Evolutionary conservation across 192 early-diverging fungal genomes (phyloP), one percentile per base, ranked within the genome.

Genomic region (Umbelopsis vinacea): DNA sequence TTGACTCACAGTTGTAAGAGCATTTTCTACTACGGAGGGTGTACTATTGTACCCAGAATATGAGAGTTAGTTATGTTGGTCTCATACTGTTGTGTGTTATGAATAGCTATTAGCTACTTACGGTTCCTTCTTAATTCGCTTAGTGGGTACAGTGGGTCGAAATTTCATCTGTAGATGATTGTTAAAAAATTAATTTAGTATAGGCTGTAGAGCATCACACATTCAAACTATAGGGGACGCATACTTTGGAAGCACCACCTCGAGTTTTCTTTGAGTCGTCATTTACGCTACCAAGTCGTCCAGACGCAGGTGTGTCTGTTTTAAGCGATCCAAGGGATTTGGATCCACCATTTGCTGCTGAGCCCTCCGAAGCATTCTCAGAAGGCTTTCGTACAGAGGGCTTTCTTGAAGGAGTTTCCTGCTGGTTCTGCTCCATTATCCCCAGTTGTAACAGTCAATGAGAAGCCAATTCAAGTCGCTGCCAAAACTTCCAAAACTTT

Each of bases 71-170:
- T 71, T 2, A 40, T 2, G 9, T 71, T 26, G 8, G 11, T 11
- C 6, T 12, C 11, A 1, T 43, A 43, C 40, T 4, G 11, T 43
- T 6, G 11, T 12, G 6, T 6, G 5, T 43, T 43, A 43, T 43
- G 2, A 43, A 43, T 14, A 53, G 22, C 7, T 21, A 17, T 8
- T 15, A 29, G 19, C 35, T 2, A 76, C 80, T 73, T 81, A 82
- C 83, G 73, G 75, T 72, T 86, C 87, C 71, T 84, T 84, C 74
- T 87, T 88, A 43, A 82, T 82, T 74, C 87, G 76, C 70, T 85
- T 86, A 9, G 79, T 67, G 5, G 88, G 86, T 14, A 89, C 76
- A 6, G 83, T 88, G 8, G 88, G 88, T 35, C 82, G 79, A 60
- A 89, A 89, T 71, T 89, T 89, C 73, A 86, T 78, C 85, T 89